Percentiles rank a stretch among this genome's conserved stretches.
Conservation (phyloP, 345 rosid species). For the Kandelia obovata region DNA sequence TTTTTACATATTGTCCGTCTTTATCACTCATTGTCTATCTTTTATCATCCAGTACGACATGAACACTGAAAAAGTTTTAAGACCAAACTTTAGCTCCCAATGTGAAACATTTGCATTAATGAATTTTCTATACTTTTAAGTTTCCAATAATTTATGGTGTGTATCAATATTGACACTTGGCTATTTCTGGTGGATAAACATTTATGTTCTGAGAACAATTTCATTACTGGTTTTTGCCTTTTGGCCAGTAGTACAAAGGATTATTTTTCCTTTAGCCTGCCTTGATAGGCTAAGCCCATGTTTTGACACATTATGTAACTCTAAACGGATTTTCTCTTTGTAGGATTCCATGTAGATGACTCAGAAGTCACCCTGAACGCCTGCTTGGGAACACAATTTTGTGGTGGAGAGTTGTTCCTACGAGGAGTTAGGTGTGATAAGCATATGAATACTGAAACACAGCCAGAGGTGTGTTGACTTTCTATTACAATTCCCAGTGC, state of each 20-base stretch:
- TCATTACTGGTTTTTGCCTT: neutral
- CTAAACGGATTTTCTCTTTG: conserved; percentile 11
- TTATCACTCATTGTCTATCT: neutral
- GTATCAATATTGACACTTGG: neutral
- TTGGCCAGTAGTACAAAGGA: neutral
- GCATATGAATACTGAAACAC: conserved; percentile 64
- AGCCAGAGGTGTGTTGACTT: conserved; percentile 51
- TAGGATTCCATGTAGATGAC: conserved; percentile 96
- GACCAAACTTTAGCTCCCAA: neutral
- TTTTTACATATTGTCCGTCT: neutral
- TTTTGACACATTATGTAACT: neutral
- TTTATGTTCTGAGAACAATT: conserved; percentile 6
- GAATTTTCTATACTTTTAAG: neutral
- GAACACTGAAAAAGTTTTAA: neutral
- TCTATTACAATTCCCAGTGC: neutral
- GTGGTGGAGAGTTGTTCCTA: conserved; percentile 81
- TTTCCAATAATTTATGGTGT: neutral
- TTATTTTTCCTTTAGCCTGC: neutral
- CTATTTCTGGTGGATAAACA: neutral
- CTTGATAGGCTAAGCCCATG: neutral
- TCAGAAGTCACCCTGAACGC: conserved; percentile 86
- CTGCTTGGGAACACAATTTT: conserved; percentile 80
- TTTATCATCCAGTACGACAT: neutral
- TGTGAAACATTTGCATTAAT: neutral
- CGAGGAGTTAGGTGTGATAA: conserved; percentile 79